Percentiles rank a stretch among this genome's conserved stretches.
Conservation (phyloP, 2,329 filamentous ascomycete genomes). For the Monilinia laxa region DNA sequence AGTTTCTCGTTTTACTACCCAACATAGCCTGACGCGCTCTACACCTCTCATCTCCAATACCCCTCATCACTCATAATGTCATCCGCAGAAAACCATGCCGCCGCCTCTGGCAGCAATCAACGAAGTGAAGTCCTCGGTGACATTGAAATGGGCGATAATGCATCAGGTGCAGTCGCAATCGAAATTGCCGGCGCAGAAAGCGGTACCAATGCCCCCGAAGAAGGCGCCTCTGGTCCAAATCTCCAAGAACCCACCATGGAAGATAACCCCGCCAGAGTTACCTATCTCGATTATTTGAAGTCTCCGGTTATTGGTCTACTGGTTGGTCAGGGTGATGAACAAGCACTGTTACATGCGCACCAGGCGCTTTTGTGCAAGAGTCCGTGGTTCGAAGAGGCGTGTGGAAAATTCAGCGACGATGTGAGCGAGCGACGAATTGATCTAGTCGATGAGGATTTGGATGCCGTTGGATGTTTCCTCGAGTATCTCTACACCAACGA, state of each 20-base stretch:
- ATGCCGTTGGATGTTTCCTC: slow-evolving; percentile 75
- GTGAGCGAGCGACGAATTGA: slow-evolving; percentile 66
- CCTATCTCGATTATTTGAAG: slow-evolving; percentile 60
- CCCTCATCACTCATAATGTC: neutral
- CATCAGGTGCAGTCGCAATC: slow-evolving; percentile 31
- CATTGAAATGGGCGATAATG: slow-evolving; percentile 34
- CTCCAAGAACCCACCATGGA: slow-evolving; percentile 31
- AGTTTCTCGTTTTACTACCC: neutral
- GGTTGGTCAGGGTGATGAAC: slow-evolving; percentile 59
- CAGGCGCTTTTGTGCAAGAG: slow-evolving; percentile 73
- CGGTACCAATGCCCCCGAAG: neutral
- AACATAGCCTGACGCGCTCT: neutral
- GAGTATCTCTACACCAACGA: slow-evolving; percentile 83
- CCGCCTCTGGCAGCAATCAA: slow-evolving; percentile 26
- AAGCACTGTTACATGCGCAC: slow-evolving; percentile 72
- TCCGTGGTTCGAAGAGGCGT: slow-evolving; percentile 68
- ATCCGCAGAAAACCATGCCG: slow-evolving; percentile 30
- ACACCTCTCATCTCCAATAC: neutral
- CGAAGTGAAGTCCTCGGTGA: slow-evolving; percentile 29
- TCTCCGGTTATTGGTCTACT: slow-evolving; percentile 68
- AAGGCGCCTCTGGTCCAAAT: slow-evolving; percentile 15
- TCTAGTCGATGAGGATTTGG: slow-evolving; percentile 65
- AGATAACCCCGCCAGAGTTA: slow-evolving; percentile 31
- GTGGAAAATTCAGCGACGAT: slow-evolving; percentile 60
- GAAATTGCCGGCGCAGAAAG: slow-evolving; percentile 30